Evolutionary conservation across 2,329 filamentous ascomycete species (phyloP).

Genomic region (Microsporum audouinii): DNA sequence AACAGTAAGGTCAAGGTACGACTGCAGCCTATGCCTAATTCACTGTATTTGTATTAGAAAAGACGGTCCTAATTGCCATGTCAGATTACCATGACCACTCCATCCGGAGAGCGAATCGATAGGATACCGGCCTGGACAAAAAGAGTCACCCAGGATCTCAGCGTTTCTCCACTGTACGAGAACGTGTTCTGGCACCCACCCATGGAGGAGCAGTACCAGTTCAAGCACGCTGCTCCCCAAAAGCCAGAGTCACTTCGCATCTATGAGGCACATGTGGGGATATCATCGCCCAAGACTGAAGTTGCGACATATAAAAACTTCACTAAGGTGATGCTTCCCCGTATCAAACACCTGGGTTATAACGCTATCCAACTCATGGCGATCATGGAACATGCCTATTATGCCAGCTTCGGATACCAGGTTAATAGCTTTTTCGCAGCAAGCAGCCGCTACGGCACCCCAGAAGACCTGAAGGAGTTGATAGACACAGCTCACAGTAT

Average conservation of each 20-base stretch:
- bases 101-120: constrained; percentile 69
- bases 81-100: constrained; percentile 72
- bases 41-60: neutral
- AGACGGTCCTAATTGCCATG: neutral
- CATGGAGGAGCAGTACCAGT: constrained; percentile 59
- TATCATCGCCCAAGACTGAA: constrained; percentile 78
- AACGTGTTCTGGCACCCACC: constrained; percentile 96
- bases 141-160: constrained; percentile 86
- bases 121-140: constrained; percentile 94
- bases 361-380: constrained; percentile 98
- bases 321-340: constrained; percentile 77
- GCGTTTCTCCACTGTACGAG: constrained; percentile 83
- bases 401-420: constrained; percentile 97
- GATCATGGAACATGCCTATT: constrained; percentile 98
- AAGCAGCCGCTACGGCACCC: constrained; percentile 85
- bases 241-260: constrained; percentile 81
- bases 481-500: constrained; percentile 88
- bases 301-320: constrained; percentile 98
- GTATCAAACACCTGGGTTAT: constrained; percentile 83
- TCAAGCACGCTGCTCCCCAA: constrained; percentile 70
- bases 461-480: constrained; percentile 91
- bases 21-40: constrained; percentile 12
- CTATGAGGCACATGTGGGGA: constrained; percentile 98
- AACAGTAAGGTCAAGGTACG: constrained; percentile 92
- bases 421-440: constrained; percentile 98